These are phyloP conservation scores for Prunus armeniaca DNA, from an alignment of 306 rosid species.

Conservation along the genomic window DNA sequence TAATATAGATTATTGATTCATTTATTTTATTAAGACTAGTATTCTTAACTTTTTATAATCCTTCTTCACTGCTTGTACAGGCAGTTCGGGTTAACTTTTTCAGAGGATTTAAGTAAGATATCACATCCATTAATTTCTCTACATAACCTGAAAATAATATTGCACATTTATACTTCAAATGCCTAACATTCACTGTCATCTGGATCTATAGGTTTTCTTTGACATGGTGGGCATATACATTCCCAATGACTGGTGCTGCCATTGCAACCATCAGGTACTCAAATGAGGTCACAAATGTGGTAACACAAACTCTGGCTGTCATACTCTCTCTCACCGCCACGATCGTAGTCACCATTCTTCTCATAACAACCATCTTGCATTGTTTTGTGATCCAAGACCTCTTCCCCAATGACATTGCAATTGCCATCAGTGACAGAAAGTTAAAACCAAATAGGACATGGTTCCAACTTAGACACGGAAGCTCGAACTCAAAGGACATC, in stretches of 20 bases:
- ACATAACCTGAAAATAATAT: neutral
- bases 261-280: slow-evolving; percentile 81
- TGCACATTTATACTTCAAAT: neutral
- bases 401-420: slow-evolving; percentile 90
- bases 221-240: slow-evolving; percentile 99
- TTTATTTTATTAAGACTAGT: neutral
- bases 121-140: neutral
- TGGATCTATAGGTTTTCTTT: slow-evolving; percentile 64
- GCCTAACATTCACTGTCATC: slow-evolving; percentile 22
- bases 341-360: slow-evolving; percentile 47
- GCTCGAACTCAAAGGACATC: slow-evolving; percentile 47
- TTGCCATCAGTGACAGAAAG: slow-evolving; percentile 80
- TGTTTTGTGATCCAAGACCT: slow-evolving; percentile 71
- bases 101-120: slow-evolving; percentile 71
- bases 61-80: slow-evolving; percentile 36
- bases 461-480: slow-evolving; percentile 47
- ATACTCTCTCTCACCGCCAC: slow-evolving; percentile 45
- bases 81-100: slow-evolving; percentile 75
- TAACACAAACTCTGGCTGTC: slow-evolving; percentile 54
- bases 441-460: slow-evolving; percentile 50
- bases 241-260: slow-evolving; percentile 99
- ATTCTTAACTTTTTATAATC: neutral
- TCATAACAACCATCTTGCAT: slow-evolving; percentile 57
- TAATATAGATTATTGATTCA: no score
- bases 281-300: slow-evolving; percentile 45